Evolutionary conservation across 768 basidiomycete genomes (phyloP).

Genomic region (Lactarius tabidus): DNA sequence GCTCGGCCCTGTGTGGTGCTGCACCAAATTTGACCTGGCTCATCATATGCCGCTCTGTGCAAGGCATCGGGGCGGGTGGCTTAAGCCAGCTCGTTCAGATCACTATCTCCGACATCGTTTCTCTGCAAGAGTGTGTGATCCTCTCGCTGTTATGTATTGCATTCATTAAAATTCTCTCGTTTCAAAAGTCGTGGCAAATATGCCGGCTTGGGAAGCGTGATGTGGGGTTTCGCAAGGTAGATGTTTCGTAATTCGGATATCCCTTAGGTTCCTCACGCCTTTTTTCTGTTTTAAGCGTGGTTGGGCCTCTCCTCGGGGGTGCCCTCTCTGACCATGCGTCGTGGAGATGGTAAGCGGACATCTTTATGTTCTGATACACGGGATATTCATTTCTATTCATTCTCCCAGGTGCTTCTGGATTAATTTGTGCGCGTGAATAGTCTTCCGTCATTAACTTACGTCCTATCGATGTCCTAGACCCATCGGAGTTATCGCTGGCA

Average conservation of each 20-base stretch:
- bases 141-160: background rate
- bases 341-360: slow-evolving; percentile 63
- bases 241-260: background rate
- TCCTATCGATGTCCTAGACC: slow-evolving; percentile 43
- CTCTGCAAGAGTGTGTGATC: slow-evolving; percentile 61
- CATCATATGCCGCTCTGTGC: slow-evolving; percentile 69
- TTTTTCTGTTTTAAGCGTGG: slow-evolving; percentile 40
- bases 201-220: slow-evolving; percentile 66
- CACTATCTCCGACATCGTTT: slow-evolving; percentile 78
- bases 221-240: slow-evolving; percentile 66
- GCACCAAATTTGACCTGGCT: slow-evolving; percentile 78
- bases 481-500: slow-evolving; percentile 62
- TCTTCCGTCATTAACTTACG: background rate
- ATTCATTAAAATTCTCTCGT: background rate
- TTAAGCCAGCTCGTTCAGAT: slow-evolving; percentile 74
- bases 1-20: slow-evolving; percentile 77
- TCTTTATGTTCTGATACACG: background rate
- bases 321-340: slow-evolving; percentile 68
- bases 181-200: slow-evolving; percentile 66
- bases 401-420: slow-evolving; percentile 65
- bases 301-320: slow-evolving; percentile 80
- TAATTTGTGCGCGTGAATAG: slow-evolving; percentile 50
- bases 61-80: slow-evolving; percentile 81
- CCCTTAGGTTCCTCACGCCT: background rate
- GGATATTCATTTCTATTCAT: background rate